Base-by-base conservation (phyloP, 495 filamentous ascomycete genomes). In the Xylaria castorea region DNA sequence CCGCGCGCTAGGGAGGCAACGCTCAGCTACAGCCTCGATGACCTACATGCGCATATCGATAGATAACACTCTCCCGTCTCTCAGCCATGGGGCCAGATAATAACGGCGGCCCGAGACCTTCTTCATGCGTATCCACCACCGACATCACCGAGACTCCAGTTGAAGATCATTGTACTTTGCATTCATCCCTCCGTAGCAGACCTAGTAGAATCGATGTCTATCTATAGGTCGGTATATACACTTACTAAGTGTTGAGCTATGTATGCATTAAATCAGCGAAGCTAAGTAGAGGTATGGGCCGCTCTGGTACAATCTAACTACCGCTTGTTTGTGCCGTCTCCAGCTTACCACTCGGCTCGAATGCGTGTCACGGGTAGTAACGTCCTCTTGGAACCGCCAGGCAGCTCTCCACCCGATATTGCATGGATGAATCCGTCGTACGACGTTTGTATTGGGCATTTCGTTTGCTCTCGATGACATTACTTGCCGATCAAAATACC, bases 1-100 rank as follows among this genome's bases (percentile, higher is more conserved):
- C 69, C 69, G 69, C 69, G 69, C 69, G 69, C 60, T 68, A 72
- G 50, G 51, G 25, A 44, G 53, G 51, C 50, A 64, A 51, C 68
- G 18, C 58, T 48, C 55, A 70, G 68, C 55, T 70, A 42, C 38
- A 69, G 66, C 57, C 57, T 70, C 55, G 42, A 62, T 48, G 55
- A 40, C 55, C 62, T 48, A 46, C 68, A 27, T 61, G 38, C 25
- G 3, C 62, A 60, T 53, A 61, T 40, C 30, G 36, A 57, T 42
- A 27, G 50, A 53, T 55, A 46, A 20, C 30, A 25, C 36, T 42
- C 36, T 42, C 48, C n/a, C 1, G 48, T 50, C 6, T 55, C 46
- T 63, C 16, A 20, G 22, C 40, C 48, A 34, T 50, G 38, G 51
- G 36, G 60, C 58, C 9, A 12, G 36, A 48, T 55, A 12, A 20